Evolutionary conservation across 73 alveolate species (phyloP), one percentile per base, ranked within the genome.

Genomic region (Tetrahymena borealis): DNA sequence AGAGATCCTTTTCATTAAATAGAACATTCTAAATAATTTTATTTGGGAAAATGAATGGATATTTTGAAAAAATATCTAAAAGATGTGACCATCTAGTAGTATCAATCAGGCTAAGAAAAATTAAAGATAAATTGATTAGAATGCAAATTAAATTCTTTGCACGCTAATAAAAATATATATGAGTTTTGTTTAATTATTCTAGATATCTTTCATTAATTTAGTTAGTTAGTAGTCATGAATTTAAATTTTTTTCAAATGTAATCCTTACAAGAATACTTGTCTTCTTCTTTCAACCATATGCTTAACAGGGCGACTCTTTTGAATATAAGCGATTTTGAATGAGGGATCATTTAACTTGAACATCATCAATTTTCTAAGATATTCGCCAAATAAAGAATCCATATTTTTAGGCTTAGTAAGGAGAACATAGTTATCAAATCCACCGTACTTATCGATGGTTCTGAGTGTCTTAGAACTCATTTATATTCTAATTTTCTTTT

Each of bases 341-440:
- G 42, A 15, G 11, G 95, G 79, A 18, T 93, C 91, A 78, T 93
- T 93, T 16, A 93, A 28, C 36, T 90, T 93, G 32, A 90, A 39
- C 39, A 93, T 43, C 95, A 93, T 93, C 28, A 93, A 93, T 93
- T 85, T 85, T 85, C 95, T 93, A 39, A 93, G 91, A 85, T 93
- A 93, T 42, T 93, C 95, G 39, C 95, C 95, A 90, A 38, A 93
- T 39, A 93, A 41, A 79, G 95, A 93, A 85, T 93, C 95, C 43
- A 93, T 41, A 39, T 93, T 42, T 36, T 93, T 38, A 18, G 95
- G 95, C 38, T 93, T 93, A 24, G 95, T 93, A 43, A 93, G 39
- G 36, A 93, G 91, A 85, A 93, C 91, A 85, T 93, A 93, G 32
- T 93, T 93, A 90, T 93, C 95, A 20, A 93, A 93, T 24, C 95